Evolutionary conservation across 177 flowering plant species (phyloP), one percentile per base, ranked within the genome.

Genomic region (Tripterygium wilfordii): DNA sequence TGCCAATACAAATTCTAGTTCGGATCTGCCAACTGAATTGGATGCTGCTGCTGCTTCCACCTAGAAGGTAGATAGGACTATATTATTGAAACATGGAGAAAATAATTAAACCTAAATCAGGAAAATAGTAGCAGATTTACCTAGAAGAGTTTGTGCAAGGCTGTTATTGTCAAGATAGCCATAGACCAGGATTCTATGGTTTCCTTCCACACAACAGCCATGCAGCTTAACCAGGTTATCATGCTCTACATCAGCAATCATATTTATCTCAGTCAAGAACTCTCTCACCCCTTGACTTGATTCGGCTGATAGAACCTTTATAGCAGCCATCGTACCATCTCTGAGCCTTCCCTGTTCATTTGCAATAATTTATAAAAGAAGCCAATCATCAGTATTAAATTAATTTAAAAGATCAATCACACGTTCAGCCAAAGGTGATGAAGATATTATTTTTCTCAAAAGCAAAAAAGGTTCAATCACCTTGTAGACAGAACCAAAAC

Each of bases 401-500:
- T 10, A 33, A 19, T n/a, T 8, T n/a, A 40, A 21, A 28, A 9
- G 17, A 4, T 49, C 26, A 26, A 2, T 8, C 18, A 12, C 17
- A 17, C 12, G 0, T 10, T 2, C 0, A 47, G 29, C 17, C 17
- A 39, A 13, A 3, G 9, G 20, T 9, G 13, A 17, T 1, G 19
- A 26, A 37, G 12, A 14, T 5, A 36, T 21, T n/a, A n/a, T n/a
- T n/a, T 19, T 25, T 38, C 13, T 8, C 9, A 28, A 36, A 44
- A 37, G 26, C 30, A 44, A 21, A 25, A 39, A 6, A 27, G 26
- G 41, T 14, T 33, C 23, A 60, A 21, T 60, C 62, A 81, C 88
- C 88, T 78, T 78, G 66, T 71, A 84, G 16, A 83, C 92, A 63
- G 77, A 62, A 58, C 96, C 96, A 59, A 79, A 87, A 49, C 89